phyloP scores from a whole-genome alignment of 116 monocot genomes.

The Dioscorea cayenensis region DNA sequence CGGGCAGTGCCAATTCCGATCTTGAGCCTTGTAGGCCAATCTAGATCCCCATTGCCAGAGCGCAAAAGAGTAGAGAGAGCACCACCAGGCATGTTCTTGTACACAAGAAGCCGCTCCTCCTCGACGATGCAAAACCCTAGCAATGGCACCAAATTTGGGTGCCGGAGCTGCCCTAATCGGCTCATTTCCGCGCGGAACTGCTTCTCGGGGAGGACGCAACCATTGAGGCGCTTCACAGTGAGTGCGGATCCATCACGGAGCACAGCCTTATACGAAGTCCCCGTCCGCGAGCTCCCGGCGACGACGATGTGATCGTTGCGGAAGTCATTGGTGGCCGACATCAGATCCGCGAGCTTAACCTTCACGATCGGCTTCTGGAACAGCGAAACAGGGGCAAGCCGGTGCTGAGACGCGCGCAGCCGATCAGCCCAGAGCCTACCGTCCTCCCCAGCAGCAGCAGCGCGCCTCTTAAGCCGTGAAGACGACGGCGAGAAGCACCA shows the following conservation, averaged over 20 bases:
- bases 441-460: background rate
- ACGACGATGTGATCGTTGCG: slow-evolving; percentile 39
- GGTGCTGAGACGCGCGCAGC: slow-evolving; percentile 34
- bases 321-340: slow-evolving; percentile 69
- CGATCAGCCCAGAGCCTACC: slow-evolving; percentile 50
- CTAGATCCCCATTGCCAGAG: slow-evolving; percentile 10
- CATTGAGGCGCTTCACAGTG: slow-evolving; percentile 64
- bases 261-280: slow-evolving; percentile 59
- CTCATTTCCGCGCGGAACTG: slow-evolving; percentile 58
- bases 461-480: background rate
- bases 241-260: slow-evolving; percentile 77
- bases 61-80: slow-evolving; percentile 32
- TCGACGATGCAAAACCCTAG: slow-evolving; percentile 74
- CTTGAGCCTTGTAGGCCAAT: slow-evolving; percentile 54
- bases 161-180: slow-evolving; percentile 58
- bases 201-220: slow-evolving; percentile 57
- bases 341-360: slow-evolving; percentile 72
- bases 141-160: slow-evolving; percentile 79
- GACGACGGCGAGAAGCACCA: slow-evolving; percentile 28
- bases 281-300: slow-evolving; percentile 43
- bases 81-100: slow-evolving; percentile 79
- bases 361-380: slow-evolving; percentile 83
- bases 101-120: slow-evolving; percentile 71
- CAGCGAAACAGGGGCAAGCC: slow-evolving; percentile 47
- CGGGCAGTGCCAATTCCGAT: slow-evolving; percentile 37